Conservation (phyloP, 2,329 filamentous ascomycete species). For the Paecilomyces niveus region DNA sequence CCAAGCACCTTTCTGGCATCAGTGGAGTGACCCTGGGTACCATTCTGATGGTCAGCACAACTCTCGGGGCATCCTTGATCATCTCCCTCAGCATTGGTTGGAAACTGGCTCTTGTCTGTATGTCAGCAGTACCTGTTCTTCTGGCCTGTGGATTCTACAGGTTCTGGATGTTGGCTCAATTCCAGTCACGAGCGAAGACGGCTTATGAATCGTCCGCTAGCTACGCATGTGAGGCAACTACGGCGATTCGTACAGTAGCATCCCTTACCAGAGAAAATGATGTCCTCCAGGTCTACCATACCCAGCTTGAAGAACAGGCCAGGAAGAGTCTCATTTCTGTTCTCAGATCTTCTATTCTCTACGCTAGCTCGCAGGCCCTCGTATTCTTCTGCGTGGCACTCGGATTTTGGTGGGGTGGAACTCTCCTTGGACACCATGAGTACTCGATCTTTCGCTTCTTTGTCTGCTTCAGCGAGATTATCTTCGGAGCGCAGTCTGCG, state of each 20-base stretch:
- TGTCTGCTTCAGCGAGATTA: conserved; percentile 76
- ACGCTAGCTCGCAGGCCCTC: conserved; percentile 76
- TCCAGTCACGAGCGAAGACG: conserved; percentile 69
- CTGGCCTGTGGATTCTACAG: conserved; percentile 78
- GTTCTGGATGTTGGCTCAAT: conserved; percentile 75
- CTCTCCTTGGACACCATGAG: conserved; percentile 61
- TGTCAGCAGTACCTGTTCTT: conserved; percentile 68
- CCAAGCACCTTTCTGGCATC: conserved; percentile 79
- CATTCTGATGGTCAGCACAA: conserved; percentile 71
- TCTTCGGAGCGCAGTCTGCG: conserved; percentile 88
- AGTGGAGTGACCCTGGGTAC: conserved; percentile 84
- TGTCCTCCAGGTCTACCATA: conserved; percentile 65
- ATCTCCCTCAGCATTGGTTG: conserved; percentile 71
- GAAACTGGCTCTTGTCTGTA: conserved; percentile 81
- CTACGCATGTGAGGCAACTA: conserved; percentile 88
- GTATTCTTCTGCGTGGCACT: conserved; percentile 79
- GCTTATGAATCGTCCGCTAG: conserved; percentile 75
- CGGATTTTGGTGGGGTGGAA: conserved; percentile 89
- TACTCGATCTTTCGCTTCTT: conserved; percentile 85
- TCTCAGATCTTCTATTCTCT: conserved; percentile 68
- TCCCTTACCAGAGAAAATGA: conserved; percentile 81
- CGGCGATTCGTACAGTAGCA: conserved; percentile 87
- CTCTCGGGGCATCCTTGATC: conserved; percentile 65
- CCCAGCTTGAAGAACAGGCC: conserved; percentile 59
- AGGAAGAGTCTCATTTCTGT: conserved; percentile 64